Percentiles rank a stretch among this genome's conserved stretches.
phyloP scores from a whole-genome alignment of 371 early-diverging fungal genomes.

The Batkoa obscura region DNA sequence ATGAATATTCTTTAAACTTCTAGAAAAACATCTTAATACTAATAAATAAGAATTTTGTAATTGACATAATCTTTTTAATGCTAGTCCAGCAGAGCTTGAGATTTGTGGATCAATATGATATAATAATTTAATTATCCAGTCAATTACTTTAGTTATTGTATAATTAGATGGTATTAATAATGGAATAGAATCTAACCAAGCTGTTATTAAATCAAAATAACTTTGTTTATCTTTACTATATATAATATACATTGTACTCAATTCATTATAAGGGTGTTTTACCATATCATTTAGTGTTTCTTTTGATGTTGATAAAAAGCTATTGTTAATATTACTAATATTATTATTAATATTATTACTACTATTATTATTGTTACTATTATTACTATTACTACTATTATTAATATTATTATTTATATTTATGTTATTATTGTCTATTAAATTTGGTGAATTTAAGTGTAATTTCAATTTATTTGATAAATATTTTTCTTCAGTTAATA shows the following conservation, averaged over 20 bases:
- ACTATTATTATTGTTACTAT: too few relatives aligned
- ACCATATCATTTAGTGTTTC: constrained; percentile 1
- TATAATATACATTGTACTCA: constrained; percentile 27
- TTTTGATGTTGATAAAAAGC: background rate
- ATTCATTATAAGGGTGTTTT: constrained; percentile 13
- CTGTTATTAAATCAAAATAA: constrained; percentile 39
- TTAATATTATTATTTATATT: too few relatives aligned
- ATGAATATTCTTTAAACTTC: constrained; percentile 33
- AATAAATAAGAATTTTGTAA: constrained; percentile 40
- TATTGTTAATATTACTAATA: too few relatives aligned
- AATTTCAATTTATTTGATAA: background rate
- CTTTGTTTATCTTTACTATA: constrained; percentile 44
- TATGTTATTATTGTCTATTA: too few relatives aligned
- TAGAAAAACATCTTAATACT: constrained; percentile 28
- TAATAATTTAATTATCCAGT: constrained; percentile 53
- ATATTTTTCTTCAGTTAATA: constrained; percentile 26
- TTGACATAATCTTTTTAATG: constrained; percentile 31
- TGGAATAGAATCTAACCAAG: constrained; percentile 51
- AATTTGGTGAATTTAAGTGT: background rate
- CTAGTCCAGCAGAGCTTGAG: constrained; percentile 38
- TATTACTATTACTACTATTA: too few relatives aligned
- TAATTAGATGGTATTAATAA: constrained; percentile 48
- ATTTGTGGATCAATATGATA: constrained; percentile 69
- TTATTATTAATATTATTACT: too few relatives aligned
- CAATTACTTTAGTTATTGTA: constrained; percentile 36